Evolutionary conservation across 2,329 filamentous ascomycete genomes (phyloP).

Genomic region (Chrysoporthe cubensis): DNA sequence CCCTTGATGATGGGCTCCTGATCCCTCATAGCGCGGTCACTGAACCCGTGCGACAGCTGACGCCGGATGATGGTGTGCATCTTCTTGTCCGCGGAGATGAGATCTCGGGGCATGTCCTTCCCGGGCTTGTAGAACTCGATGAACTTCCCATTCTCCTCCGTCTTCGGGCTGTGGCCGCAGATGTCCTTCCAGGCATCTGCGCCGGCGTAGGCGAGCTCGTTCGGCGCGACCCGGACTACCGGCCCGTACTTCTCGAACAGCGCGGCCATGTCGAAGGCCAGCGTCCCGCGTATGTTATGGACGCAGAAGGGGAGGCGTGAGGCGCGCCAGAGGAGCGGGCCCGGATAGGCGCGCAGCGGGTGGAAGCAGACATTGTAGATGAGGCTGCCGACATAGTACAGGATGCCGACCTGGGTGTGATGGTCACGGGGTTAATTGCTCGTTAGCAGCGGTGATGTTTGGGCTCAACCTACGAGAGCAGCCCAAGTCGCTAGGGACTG

Average conservation of each 20-base stretch:
- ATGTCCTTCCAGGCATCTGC: conserved; percentile 41
- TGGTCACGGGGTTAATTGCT: neutral
- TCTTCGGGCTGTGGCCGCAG: conserved; percentile 32
- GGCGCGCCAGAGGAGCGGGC: conserved; percentile 32
- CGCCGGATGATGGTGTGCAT: conserved; percentile 29
- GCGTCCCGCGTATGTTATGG: conserved; percentile 84
- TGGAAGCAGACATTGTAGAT: conserved; percentile 36
- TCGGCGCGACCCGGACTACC: conserved; percentile 47
- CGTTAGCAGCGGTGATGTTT: too few species aligned
- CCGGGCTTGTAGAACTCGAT: conserved; percentile 24
- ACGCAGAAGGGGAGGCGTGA: conserved; percentile 44
- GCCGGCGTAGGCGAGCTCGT: conserved; percentile 45
- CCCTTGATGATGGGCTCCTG: conserved; percentile 29
- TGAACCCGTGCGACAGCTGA: conserved; percentile 31
- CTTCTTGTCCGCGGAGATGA: conserved; percentile 22
- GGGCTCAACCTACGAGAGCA: neutral
- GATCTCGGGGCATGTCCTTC: conserved; percentile 26
- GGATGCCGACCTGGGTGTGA: neutral
- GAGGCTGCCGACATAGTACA: conserved; percentile 22
- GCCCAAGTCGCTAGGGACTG: neutral
- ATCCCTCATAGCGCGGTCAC: conserved; percentile 27
- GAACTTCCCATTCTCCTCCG: conserved; percentile 30
- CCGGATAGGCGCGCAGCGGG: conserved; percentile 34
- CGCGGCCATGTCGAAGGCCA: conserved; percentile 48
- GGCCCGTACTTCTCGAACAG: conserved; percentile 43